Evolutionary conservation across 257 asterid genomes (phyloP).

Genomic region (Agastache rugosa): DNA sequence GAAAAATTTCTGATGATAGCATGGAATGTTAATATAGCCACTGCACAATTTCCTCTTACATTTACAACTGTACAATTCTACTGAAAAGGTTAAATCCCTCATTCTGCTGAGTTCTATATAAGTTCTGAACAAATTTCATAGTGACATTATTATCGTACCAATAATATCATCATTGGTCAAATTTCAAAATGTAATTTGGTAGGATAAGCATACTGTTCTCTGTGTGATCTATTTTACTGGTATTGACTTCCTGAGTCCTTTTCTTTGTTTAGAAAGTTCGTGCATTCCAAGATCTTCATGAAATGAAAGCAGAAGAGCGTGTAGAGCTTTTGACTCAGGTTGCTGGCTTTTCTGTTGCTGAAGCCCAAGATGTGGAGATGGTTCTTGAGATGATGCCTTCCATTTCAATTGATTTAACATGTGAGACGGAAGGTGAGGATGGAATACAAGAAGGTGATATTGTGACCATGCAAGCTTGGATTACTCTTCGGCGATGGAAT

Average conservation of each 20-base stretch:
- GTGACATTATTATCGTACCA: neutral
- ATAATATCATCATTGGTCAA: neutral
- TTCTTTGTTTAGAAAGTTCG: slow-evolving; percentile 74
- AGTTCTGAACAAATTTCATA: neutral
- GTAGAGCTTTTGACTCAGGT: slow-evolving; percentile 78
- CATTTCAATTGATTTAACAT: slow-evolving; percentile 75
- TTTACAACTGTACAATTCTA: slow-evolving; percentile 1
- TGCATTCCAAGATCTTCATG: slow-evolving; percentile 81
- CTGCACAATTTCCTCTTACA: neutral
- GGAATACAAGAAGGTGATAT: slow-evolving; percentile 96
- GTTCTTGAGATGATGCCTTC: slow-evolving; percentile 97
- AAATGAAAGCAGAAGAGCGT: slow-evolving; percentile 78
- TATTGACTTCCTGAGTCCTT: slow-evolving; percentile 14
- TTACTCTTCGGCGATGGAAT: slow-evolving; percentile 76
- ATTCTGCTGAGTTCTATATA: neutral
- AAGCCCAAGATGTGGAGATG: slow-evolving; percentile 84
- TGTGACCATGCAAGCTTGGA: slow-evolving; percentile 96
- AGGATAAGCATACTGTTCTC: slow-evolving; percentile 7
- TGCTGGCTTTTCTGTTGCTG: slow-evolving; percentile 77
- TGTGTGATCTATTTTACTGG: neutral
- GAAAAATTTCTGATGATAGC: neutral
- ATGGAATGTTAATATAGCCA: neutral
- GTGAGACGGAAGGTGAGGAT: slow-evolving; percentile 98
- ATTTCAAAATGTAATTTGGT: neutral
- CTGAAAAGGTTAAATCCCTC: slow-evolving; percentile 13